A percentile compares a stretch with the other conserved stretches of the same genome.
Evolutionary conservation across 2,329 filamentous ascomycete species (phyloP).

Genomic region (Fusarium sulawesiense): DNA sequence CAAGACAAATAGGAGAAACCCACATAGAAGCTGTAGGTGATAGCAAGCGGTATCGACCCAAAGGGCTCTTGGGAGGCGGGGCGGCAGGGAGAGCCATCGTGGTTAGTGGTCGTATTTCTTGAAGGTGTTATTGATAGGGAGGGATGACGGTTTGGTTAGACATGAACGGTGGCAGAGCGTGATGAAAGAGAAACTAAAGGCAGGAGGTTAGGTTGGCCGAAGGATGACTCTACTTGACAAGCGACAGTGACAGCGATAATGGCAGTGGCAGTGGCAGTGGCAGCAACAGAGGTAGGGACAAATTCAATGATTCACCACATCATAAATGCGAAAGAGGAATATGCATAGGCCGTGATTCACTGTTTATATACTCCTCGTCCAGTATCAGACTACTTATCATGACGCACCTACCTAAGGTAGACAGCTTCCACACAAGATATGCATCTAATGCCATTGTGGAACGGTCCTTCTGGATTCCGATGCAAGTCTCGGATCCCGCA

Average conservation of each 20-base stretch:
- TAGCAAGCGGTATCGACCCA: conserved; percentile 74
- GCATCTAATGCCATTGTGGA: neutral
- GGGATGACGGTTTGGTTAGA: neutral
- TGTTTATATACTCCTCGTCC: neutral
- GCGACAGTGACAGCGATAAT: neutral
- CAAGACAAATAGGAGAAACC: conserved; percentile 75
- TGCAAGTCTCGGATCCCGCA: neutral
- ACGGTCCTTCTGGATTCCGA: conserved; percentile 9
- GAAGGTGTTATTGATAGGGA: neutral
- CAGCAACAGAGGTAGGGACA: neutral
- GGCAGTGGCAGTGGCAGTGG: neutral
- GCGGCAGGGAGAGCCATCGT: conserved; percentile 51
- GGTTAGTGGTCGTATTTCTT: neutral
- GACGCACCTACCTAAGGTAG: neutral
- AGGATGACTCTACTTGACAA: neutral
- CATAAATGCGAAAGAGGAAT: neutral
- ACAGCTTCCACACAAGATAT: neutral
- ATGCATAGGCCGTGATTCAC: neutral
- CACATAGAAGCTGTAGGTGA: conserved; percentile 73
- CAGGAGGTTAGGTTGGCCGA: neutral
- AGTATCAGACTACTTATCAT: neutral
- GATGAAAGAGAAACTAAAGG: neutral
- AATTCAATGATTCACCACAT: neutral
- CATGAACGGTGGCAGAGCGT: neutral
- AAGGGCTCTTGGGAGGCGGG: conserved; percentile 66